Percentiles rank a stretch among this genome's conserved stretches.
Evolutionary conservation across 2,329 filamentous ascomycete genomes (phyloP).

Genomic region (Akanthomyces dipterigenus): DNA sequence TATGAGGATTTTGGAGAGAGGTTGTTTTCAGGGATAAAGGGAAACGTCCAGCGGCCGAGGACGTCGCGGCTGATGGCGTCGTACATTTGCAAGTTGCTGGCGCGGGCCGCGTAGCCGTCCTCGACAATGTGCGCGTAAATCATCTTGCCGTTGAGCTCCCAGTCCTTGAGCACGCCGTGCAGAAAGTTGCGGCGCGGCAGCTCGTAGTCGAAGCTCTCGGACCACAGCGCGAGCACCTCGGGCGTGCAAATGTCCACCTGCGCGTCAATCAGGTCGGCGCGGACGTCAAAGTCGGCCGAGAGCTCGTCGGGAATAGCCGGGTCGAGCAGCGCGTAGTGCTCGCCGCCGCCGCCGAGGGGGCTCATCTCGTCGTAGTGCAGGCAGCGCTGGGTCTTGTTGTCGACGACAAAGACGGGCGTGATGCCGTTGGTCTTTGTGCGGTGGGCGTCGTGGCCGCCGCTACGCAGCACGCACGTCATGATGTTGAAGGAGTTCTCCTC

Average conservation of each 20-base stretch:
- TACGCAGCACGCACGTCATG: slow-evolving; percentile 90
- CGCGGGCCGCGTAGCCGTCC: slow-evolving; percentile 79
- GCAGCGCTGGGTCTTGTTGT: slow-evolving; percentile 71
- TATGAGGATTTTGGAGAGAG: slow-evolving; percentile 72
- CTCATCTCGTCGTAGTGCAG: slow-evolving; percentile 92
- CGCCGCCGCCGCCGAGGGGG: slow-evolving; percentile 56
- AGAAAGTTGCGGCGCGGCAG: slow-evolving; percentile 82
- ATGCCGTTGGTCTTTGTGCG: slow-evolving; percentile 69
- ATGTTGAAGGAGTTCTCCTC: slow-evolving; percentile 87
- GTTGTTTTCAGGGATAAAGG: slow-evolving; percentile 84
- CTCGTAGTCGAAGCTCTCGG: slow-evolving; percentile 96
- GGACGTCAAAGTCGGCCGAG: slow-evolving; percentile 67
- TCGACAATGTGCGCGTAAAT: slow-evolving; percentile 83
- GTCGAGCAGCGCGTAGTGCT: slow-evolving; percentile 66
- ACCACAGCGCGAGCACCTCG: slow-evolving; percentile 90
- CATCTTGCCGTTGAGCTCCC: slow-evolving; percentile 94
- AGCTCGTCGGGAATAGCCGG: slow-evolving; percentile 68
- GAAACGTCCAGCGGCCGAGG: slow-evolving; percentile 80
- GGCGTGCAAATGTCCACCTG: slow-evolving; percentile 97
- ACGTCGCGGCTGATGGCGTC: slow-evolving; percentile 83
- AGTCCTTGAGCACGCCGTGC: slow-evolving; percentile 90
- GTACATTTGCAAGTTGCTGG: slow-evolving; percentile 81
- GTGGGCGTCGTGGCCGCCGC: slow-evolving; percentile 63
- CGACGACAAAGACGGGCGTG: slow-evolving; percentile 79
- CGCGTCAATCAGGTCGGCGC: slow-evolving; percentile 85